Conservation (phyloP, 2,329 filamentous ascomycete genomes). For the Beauveria brongniartii region DNA sequence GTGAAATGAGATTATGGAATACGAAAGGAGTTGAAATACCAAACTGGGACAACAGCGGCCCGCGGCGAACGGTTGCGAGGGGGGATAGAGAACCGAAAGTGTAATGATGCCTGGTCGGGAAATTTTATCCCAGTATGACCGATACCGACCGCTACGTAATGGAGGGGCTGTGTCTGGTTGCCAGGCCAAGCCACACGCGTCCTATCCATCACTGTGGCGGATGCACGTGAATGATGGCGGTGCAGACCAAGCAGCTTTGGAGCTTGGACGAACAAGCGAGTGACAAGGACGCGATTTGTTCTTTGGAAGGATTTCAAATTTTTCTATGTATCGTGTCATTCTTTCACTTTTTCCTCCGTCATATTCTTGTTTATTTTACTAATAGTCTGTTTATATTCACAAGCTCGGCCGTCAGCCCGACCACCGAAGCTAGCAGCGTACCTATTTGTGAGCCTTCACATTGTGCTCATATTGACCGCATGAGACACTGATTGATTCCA, state of each 20-base stretch:
- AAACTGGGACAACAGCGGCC: not conserved
- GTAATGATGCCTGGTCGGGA: constrained; percentile 10
- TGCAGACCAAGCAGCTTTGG: not conserved
- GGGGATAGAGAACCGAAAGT: not conserved
- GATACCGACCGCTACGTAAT: constrained; percentile 25
- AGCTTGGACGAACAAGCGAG: not conserved
- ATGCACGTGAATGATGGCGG: constrained; percentile 5
- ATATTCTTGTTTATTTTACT: no score
- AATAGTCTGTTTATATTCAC: no score
- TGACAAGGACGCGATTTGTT: no score
- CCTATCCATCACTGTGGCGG: constrained; percentile 4
- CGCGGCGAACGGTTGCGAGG: not conserved
- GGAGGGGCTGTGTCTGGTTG: constrained; percentile 24
- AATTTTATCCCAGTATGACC: constrained; percentile 14
- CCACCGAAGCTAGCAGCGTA: no score
- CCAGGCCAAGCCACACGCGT: not conserved
- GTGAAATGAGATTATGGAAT: not conserved
- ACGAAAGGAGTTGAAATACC: not conserved
- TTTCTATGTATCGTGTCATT: no score
- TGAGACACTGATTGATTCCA: no score
- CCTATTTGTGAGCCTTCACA: no score
- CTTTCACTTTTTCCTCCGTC: no score
- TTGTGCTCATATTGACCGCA: no score
- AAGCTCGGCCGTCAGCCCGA: no score
- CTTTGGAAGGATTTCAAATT: no score